Evolutionary conservation across 441 rosid species (phyloP).

Genomic region (Erysimum cheiri): DNA sequence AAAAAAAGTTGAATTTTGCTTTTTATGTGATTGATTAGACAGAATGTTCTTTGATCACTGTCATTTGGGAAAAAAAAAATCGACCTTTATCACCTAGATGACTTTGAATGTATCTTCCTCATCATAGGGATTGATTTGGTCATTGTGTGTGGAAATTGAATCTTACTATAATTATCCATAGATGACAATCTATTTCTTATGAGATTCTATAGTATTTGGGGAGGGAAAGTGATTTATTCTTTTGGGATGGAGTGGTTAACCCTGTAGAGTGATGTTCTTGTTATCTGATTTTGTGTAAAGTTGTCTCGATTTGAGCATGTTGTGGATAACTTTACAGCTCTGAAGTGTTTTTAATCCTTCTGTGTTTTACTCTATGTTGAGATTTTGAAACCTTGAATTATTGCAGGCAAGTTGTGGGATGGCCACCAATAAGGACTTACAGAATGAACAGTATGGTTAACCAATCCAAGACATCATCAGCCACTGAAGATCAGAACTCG

Average conservation of each 20-base stretch:
- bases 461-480: constrained; percentile 58
- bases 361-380: constrained; percentile 14
- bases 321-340: background rate
- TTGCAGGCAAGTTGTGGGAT: constrained; percentile 85
- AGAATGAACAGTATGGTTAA: constrained; percentile 82
- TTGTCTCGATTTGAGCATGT: background rate
- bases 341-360: background rate
- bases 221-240: background rate
- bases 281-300: background rate
- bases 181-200: background rate
- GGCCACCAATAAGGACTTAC: constrained; percentile 93
- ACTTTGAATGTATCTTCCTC: constrained; percentile 25
- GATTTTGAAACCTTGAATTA: background rate
- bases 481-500: constrained; percentile 54
- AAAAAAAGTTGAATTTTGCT: background rate
- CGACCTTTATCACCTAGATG: constrained; percentile 17
- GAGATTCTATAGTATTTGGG: background rate
- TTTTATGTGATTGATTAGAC: constrained; percentile 11
- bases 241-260: constrained; percentile 9
- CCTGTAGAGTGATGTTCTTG: constrained; percentile 19
- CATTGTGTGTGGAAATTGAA: constrained; percentile 8
- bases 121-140: constrained; percentile 25
- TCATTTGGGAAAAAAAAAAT: background rate
- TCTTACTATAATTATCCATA: constrained; percentile 12
- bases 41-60: constrained; percentile 25